These are phyloP conservation scores for Kwoniella pini DNA, from an alignment of 768 basidiomycete species.

Conservation along the genomic window DNA sequence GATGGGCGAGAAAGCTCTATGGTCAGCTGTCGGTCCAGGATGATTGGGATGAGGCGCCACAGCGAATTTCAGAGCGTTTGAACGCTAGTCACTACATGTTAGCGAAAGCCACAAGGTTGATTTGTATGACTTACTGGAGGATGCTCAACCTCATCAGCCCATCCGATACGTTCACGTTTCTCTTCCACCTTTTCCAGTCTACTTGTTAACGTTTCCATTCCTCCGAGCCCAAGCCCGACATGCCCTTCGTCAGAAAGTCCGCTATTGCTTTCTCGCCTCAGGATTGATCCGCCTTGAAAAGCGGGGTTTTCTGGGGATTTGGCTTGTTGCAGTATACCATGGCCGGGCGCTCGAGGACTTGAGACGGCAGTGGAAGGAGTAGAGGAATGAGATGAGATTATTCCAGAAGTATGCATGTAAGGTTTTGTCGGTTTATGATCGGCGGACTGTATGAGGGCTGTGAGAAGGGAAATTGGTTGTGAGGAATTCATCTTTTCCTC, in stretches of 20 bases:
- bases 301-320: background rate
- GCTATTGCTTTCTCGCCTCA: slow-evolving; percentile 24
- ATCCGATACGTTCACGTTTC: slow-evolving; percentile 30
- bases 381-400: slow-evolving; percentile 21
- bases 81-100: too few relatives aligned
- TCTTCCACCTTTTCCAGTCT: slow-evolving; percentile 35
- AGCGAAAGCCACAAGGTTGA: background rate
- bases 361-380: slow-evolving; percentile 35
- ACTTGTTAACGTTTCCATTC: slow-evolving; percentile 3
- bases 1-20: background rate
- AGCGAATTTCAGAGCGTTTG: slow-evolving; percentile 24
- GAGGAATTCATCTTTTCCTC: background rate
- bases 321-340: slow-evolving; percentile 21
- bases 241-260: slow-evolving; percentile 20
- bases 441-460: slow-evolving; percentile 11
- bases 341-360: slow-evolving; percentile 20
- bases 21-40: background rate
- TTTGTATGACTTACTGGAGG: slow-evolving; percentile 15
- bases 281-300: slow-evolving; percentile 21
- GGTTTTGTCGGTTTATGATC: background rate
- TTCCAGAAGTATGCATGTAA: background rate
- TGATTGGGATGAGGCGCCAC: slow-evolving; percentile 23
- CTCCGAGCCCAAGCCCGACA: slow-evolving; percentile 14
- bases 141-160: slow-evolving; percentile 26
- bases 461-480: slow-evolving; percentile 13